Conservation (phyloP, 345 rosid genomes). For the Eucalyptus decipiens region DNA sequence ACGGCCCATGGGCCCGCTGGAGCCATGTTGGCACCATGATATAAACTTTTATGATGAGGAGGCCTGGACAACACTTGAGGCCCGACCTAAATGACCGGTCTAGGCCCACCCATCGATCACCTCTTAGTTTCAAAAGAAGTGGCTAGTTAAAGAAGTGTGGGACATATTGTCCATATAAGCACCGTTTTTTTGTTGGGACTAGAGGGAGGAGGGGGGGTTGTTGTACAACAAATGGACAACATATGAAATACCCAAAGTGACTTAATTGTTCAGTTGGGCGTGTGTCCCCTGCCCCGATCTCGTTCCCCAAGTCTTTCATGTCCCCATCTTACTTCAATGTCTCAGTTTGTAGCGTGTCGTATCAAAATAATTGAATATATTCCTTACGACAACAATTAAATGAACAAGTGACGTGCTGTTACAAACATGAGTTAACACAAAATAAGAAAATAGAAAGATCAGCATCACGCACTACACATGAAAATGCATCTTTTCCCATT, state of each 20-base stretch:
- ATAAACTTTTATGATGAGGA: background rate
- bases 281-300: background rate
- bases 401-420: background rate
- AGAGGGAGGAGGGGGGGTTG: background rate
- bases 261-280: background rate
- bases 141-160: background rate
- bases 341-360: background rate
- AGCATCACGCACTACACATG: background rate
- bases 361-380: background rate
- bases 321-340: background rate
- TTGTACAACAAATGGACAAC: background rate
- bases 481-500: background rate
- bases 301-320: background rate
- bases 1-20: background rate
- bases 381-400: too few species aligned
- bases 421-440: background rate
- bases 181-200: background rate
- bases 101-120: background rate
- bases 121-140: too few species aligned
- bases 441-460: background rate
- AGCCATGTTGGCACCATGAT: background rate
- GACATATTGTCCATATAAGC: background rate
- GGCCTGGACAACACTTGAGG: background rate
- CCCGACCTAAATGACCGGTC: background rate
- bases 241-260: background rate